These are phyloP conservation scores for Paracoccidioides brasiliensis DNA, from an alignment of 2,329 filamentous ascomycete genomes.

Conservation along the genomic window DNA sequence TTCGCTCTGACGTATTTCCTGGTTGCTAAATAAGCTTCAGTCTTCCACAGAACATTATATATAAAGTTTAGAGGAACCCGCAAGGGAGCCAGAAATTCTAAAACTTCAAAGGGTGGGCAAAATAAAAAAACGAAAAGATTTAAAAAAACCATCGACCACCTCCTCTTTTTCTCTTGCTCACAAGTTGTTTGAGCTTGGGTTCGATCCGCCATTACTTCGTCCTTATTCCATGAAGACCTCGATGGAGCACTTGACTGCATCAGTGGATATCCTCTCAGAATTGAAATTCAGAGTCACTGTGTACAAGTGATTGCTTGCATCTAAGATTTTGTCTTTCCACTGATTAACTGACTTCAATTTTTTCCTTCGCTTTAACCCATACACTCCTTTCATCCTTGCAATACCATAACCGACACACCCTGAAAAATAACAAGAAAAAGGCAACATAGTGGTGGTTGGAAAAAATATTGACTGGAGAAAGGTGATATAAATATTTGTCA, in stretches of 20 bases:
- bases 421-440: not conserved
- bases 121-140: not conserved
- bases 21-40: too few species aligned
- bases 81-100: too few species aligned
- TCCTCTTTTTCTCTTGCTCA: not conserved
- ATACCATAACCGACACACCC: not conserved
- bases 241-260: slow-evolving; percentile 17
- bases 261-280: slow-evolving; percentile 15
- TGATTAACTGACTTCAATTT: slow-evolving; percentile 7
- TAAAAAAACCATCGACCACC: not conserved
- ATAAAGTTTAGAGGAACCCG: too few species aligned
- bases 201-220: not conserved
- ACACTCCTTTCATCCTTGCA: not conserved
- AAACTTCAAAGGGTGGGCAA: too few species aligned
- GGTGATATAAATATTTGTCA: not conserved
- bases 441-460: not conserved
- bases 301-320: slow-evolving; percentile 14
- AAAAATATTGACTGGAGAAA: not conserved
- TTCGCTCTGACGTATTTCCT: too few species aligned
- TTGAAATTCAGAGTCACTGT: slow-evolving; percentile 15
- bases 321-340: not conserved
- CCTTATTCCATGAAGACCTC: slow-evolving; percentile 8
- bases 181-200: not conserved
- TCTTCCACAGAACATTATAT: too few species aligned
- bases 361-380: not conserved